Evolutionary conservation across 129 eudicot species (phyloP), one percentile per base, ranked within the genome.

Genomic region (Chrysanthemum seticuspe): DNA sequence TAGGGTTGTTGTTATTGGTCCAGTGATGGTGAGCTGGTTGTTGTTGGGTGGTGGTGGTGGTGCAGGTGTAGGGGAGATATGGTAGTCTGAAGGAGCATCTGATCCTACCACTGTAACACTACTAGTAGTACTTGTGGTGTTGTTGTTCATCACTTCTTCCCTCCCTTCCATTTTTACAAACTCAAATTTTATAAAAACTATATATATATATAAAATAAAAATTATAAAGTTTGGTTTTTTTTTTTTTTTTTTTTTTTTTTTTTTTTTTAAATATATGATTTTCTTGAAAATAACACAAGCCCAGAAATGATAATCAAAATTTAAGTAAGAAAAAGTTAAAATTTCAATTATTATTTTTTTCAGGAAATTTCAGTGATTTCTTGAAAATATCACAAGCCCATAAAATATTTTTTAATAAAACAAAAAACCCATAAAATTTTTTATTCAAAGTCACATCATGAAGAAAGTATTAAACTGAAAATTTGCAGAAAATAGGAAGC

Each of bases 11-110:
- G 6, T 53, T 60, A 62, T 76, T 77, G 96, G 79, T 86, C 88
- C 96, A 70, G 85, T 57, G 62, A 62, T 31, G 66, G 65, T 65
- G 52, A 63, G 81, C 51, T 74, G 85, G 54, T 65, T n/a, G 21
- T 14, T 65, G 2, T 53, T 53, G 19, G 58, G 58, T 11, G 58
- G 58, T 53, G 86, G 21, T 19, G 21, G 79, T 50, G 65, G 75
- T 67, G 85, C 97, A 29, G 82, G 82, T 76, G 89, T 73, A 0
- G 87, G 91, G 74, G 96, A 84, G 65, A 84, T 74, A 57, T 87
- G 92, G 64, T 84, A 84, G 36, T 84, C 88, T 13, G 98, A 87
- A n/a, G 98, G 92, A 74, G 96, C 96, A 89, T 90, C 98, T 79
- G 98, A 89, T 82, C 86, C 87, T 77, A 86, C 92, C 80, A 90